Base-by-base conservation (phyloP, 2,329 filamentous ascomycete genomes). In the Trichoderma sp. region DNA sequence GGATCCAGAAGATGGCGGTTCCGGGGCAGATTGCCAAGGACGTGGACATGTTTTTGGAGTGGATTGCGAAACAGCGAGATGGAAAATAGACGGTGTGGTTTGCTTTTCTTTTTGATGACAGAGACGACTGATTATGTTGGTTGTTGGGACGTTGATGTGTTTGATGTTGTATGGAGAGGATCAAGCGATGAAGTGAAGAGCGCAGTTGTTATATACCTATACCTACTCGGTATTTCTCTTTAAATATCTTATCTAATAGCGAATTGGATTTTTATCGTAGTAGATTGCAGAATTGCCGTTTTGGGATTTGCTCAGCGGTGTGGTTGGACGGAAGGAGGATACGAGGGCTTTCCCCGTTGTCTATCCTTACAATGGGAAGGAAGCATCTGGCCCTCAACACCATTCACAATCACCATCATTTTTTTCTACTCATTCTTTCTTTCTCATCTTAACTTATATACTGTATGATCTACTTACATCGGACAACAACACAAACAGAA, bases 1-100 rank as follows among this genome's bases (percentile, higher is more conserved):
- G 85, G 83, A 78, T 91, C 74, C 92, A 94, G 83, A 90, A 88
- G 73, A 76, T 88, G 78, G 88, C 87, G 4, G 84, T 93, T 63
- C 88, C 90, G 1, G 85, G 85, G 1, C 85, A 88, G 73, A 85
- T 94, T 63, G 88, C 88, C 20, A 92, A 93, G 81, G 92, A 94
- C 77, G 92, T 94, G 7, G 87, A 88, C 6, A 82, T 91, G 75
- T 93, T 93, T 74, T 77, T 93, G 73, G 80, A 81, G 3, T 94
- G 91, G 90, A 84, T 90, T 67, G 81, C 80, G 2, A 78, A 76
- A 70, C 83, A 87, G 79, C 82, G 86, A 75, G 74, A 73, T 70
- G 80, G 76, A 69, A 74, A 66, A 13, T 66, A 36, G 30, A 59
- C 12, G 65, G 20, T 8, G 53, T 20, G 26, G 1, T 11, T 57